Base-by-base conservation (phyloP, 345 rosid genomes). In the Eucalyptus cladocalyx region DNA sequence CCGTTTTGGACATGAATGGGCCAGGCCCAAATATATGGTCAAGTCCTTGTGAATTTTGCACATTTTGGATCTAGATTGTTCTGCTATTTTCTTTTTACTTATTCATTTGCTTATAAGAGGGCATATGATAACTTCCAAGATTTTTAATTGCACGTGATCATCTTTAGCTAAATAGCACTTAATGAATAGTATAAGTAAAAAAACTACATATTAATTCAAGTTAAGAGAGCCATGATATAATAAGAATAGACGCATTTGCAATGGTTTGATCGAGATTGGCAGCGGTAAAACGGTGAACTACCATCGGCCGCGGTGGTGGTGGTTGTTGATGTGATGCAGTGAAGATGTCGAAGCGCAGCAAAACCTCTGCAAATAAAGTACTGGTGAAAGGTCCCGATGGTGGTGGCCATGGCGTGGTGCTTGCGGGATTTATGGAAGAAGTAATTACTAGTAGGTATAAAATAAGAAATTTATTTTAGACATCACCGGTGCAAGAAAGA, bases 231-330 rank as follows among this genome's bases (percentile, higher is more conserved):
- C 62, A 28, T 0, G n/a, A 28, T 12, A 28, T 60, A 12, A 60
- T 60, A 60, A 5, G 67, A 26, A 12, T 60, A 5, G n/a, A 60
- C 0, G 17, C 32, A 12, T 1, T 60, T 28, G 15, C 32, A 6
- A 3, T 60, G n/a, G n/a, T 26, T 60, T 0, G 16, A 28, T 60
- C 7, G 1, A 60, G 67, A 60, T 62, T 30, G 32, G 16, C n/a
- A 62, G 32, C 0, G 3, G n/a, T 60, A 60, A 60, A 19, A 8
- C 19, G n/a, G 32, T 6, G 69, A 60, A 28, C 32, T 60, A 60
- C 17, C n/a, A 14, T 28, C 1, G 62, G 58, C 26, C 5, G 58
- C 2, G 1, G 56, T 0, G 5, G 12, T 4, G 30, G 62, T 0
- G 14, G 62, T 24, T 12, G 69, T 30, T 60, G 69, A 60, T 3